These are phyloP conservation scores for Coemansia sp. DNA, from an alignment of 192 early-diverging fungal species.

Conservation along the genomic window DNA sequence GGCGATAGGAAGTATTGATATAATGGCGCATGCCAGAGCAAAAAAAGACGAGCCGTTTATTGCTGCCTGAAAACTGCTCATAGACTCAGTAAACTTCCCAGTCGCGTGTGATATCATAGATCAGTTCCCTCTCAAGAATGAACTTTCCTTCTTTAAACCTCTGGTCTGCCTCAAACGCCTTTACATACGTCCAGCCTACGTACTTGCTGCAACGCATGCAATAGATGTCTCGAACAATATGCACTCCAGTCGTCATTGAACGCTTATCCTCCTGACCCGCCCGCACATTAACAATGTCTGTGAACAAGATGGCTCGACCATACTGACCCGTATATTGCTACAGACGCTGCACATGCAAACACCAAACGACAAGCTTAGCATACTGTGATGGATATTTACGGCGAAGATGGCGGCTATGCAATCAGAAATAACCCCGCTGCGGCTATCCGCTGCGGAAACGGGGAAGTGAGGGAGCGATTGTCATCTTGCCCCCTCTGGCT, in stretches of 20 bases:
- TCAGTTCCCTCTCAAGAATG: constrained; percentile 43
- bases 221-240: constrained; percentile 44
- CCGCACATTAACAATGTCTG: constrained; percentile 37
- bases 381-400: not conserved
- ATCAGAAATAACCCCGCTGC: not conserved
- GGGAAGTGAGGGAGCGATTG: not conserved
- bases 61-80: not conserved
- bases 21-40: not conserved
- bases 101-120: constrained; percentile 37
- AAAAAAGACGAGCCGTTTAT: not conserved
- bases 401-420: not conserved
- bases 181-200: constrained; percentile 51
- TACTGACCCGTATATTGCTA: constrained; percentile 54
- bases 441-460: not conserved
- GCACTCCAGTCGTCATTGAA: constrained; percentile 47
- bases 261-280: constrained; percentile 47
- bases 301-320: constrained; percentile 37
- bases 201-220: constrained; percentile 51
- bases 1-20: not conserved
- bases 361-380: not conserved
- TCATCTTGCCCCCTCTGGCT: not conserved
- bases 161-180: constrained; percentile 35
- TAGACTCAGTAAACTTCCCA: constrained; percentile 21
- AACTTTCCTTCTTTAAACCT: constrained; percentile 54
- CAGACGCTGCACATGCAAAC: constrained; percentile 7